Evolutionary conservation across 2,329 filamentous ascomycete genomes (phyloP).

Genomic region (Fusarium secorum): DNA sequence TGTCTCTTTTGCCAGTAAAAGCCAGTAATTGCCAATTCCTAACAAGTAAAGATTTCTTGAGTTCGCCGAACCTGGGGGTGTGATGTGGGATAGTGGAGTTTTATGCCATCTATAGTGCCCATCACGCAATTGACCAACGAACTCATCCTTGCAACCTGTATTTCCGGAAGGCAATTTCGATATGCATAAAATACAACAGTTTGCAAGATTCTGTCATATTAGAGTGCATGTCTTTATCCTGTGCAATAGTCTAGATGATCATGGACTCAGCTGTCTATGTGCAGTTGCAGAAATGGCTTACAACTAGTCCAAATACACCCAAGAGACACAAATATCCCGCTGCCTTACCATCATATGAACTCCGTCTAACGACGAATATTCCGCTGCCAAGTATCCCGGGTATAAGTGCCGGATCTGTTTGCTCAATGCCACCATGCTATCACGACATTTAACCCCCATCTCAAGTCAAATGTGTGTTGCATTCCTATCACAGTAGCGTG

Average conservation of each 20-base stretch:
- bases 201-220: neutral
- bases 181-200: neutral
- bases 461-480: neutral
- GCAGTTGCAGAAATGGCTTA: neutral
- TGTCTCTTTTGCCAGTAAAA: neutral
- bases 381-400: neutral
- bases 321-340: neutral
- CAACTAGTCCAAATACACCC: neutral
- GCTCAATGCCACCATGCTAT: constrained; percentile 2
- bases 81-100: constrained; percentile 9
- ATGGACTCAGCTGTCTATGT: neutral
- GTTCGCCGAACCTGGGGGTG: neutral
- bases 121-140: constrained; percentile 23
- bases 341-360: neutral
- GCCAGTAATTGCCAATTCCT: neutral
- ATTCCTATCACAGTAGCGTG: neutral
- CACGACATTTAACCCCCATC: constrained; percentile 3
- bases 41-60: neutral
- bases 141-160: neutral
- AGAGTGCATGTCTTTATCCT: neutral
- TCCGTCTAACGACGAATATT: neutral
- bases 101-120: constrained; percentile 12
- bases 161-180: neutral
- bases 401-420: neutral
- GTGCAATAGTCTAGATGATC: neutral